Evolutionary conservation across 192 early-diverging fungal species (phyloP).

Genomic region (Spizellomyces punctatus): DNA sequence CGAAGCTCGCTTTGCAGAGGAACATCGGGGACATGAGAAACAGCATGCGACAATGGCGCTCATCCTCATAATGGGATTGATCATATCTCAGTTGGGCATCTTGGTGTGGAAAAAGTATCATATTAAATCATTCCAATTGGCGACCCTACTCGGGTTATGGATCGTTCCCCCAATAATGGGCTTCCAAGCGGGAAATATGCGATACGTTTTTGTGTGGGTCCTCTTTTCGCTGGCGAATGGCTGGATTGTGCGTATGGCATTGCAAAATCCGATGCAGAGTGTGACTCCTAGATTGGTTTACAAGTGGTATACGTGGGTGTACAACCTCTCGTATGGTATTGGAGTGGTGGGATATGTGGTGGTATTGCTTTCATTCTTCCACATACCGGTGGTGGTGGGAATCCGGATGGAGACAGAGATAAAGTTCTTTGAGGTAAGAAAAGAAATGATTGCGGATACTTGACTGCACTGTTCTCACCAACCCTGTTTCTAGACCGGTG

Average conservation of each 20-base stretch:
- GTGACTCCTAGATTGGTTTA: slow-evolving; percentile 54
- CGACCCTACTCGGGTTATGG: slow-evolving; percentile 54
- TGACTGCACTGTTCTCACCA: not conserved
- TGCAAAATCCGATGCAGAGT: slow-evolving; percentile 45
- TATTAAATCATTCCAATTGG: slow-evolving; percentile 41
- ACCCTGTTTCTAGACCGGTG: slow-evolving; percentile 29
- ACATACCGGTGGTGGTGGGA: slow-evolving; percentile 46
- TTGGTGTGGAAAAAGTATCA: slow-evolving; percentile 52
- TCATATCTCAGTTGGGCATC: slow-evolving; percentile 50
- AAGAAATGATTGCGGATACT: not conserved
- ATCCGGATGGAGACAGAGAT: slow-evolving; percentile 37
- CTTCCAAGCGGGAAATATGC: slow-evolving; percentile 43
- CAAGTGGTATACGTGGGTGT: slow-evolving; percentile 49
- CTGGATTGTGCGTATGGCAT: slow-evolving; percentile 39
- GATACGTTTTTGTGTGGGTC: slow-evolving; percentile 46
- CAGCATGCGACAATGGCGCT: slow-evolving; percentile 54
- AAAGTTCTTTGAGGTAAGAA: slow-evolving; percentile 43
- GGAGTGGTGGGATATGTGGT: slow-evolving; percentile 46
- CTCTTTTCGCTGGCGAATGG: slow-evolving; percentile 44
- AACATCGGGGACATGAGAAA: slow-evolving; percentile 25
- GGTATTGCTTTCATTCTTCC: slow-evolving; percentile 48
- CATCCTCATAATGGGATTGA: slow-evolving; percentile 48
- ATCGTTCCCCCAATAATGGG: slow-evolving; percentile 47
- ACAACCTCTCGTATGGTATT: slow-evolving; percentile 40
- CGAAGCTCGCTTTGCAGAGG: slow-evolving; percentile 2